A percentile compares a stretch with the other conserved stretches of the same genome.
These are phyloP conservation scores for Prunus mira DNA, from an alignment of 306 rosid genomes.

Conservation along the genomic window DNA sequence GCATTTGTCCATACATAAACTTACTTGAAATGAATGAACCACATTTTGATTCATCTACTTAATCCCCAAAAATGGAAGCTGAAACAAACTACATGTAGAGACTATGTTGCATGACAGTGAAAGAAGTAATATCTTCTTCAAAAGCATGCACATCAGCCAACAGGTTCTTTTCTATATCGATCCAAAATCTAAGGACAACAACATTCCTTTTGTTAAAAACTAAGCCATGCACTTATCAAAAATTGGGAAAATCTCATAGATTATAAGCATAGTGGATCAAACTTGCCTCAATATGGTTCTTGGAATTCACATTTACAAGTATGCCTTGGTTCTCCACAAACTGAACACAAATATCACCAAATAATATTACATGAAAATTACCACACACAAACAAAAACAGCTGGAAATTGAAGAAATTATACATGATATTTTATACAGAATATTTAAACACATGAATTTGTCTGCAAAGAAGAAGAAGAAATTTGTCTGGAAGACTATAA, in stretches of 20 bases:
- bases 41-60: neutral
- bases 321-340: conserved; percentile 67
- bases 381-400: neutral
- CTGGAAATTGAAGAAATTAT: neutral
- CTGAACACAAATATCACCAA: conserved; percentile 36
- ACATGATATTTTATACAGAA: conserved; percentile 1
- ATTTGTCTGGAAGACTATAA: too few species aligned
- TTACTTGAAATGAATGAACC: conserved; percentile 1
- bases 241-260: neutral
- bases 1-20: conserved; percentile 8
- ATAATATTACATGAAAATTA: neutral
- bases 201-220: neutral
- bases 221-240: neutral
- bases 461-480: too few species aligned
- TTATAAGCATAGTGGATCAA: neutral
- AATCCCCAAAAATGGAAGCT: conserved; percentile 3
- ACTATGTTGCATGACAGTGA: conserved; percentile 53
- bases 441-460: too few species aligned
- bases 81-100: conserved; percentile 53
- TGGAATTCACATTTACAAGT: conserved; percentile 57
- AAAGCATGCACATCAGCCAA: conserved; percentile 42
- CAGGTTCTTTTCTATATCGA: conserved; percentile 51
- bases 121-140: conserved; percentile 58
- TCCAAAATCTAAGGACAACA: conserved; percentile 67
- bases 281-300: conserved; percentile 76